phyloP scores from a whole-genome alignment of 2,329 filamentous ascomycete genomes.

The Nannizzia gypsea region DNA sequence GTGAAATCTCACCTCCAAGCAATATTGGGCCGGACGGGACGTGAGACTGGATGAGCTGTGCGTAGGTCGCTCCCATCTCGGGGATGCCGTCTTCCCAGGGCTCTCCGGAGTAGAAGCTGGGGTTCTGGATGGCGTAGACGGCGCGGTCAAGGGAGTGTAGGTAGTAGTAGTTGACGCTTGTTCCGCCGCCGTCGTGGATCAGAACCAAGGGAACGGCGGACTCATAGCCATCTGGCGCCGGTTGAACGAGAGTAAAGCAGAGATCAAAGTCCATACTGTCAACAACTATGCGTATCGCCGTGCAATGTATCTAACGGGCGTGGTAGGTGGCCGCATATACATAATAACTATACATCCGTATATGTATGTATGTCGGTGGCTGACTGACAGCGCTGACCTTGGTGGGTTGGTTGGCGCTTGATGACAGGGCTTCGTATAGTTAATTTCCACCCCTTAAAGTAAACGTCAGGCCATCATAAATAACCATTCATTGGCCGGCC shows the following conservation, averaged over 20 bases:
- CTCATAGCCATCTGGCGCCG: slow-evolving; percentile 7
- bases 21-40: slow-evolving; percentile 13
- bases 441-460: too few relatives aligned
- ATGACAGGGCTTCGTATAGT: too few relatives aligned
- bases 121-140: slow-evolving; percentile 46
- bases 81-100: slow-evolving; percentile 42
- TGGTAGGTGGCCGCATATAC: too few relatives aligned
- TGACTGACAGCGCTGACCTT: too few relatives aligned
- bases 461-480: too few relatives aligned
- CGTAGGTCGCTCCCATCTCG: slow-evolving; percentile 45
- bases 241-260: slow-evolving; percentile 12
- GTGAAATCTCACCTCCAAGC: slow-evolving; percentile 13
- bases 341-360: too few relatives aligned
- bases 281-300: neutral
- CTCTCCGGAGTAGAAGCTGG: slow-evolving; percentile 38
- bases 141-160: slow-evolving; percentile 39
- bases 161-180: slow-evolving; percentile 47
- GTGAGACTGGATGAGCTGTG: slow-evolving; percentile 32
- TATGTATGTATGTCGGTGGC: too few relatives aligned
- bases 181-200: slow-evolving; percentile 51
- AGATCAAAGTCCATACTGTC: slow-evolving; percentile 7
- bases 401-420: too few relatives aligned
- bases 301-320: neutral
- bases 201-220: slow-evolving; percentile 40
- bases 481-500: too few relatives aligned